phyloP scores from a whole-genome alignment of 1,139 yeast species.

The Ogataea hybrid region DNA sequence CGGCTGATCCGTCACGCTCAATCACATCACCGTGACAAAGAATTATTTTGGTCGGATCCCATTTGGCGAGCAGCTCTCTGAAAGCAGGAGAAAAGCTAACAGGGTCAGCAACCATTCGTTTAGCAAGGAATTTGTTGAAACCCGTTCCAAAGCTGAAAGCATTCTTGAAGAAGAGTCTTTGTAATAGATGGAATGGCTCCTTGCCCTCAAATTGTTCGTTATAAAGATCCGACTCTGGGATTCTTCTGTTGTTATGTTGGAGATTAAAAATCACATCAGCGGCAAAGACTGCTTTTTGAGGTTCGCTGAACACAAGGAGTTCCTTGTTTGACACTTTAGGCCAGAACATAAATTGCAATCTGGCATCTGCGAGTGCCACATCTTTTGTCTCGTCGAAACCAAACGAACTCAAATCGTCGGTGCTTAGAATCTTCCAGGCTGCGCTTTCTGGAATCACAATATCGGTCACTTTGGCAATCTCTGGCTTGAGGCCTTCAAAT shows the following conservation, averaged over 20 bases:
- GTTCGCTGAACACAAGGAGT: conserved; percentile 47
- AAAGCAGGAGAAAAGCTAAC: conserved; percentile 32
- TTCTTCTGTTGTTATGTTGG: conserved; percentile 29
- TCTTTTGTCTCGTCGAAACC: conserved; percentile 19
- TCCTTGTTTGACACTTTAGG: conserved; percentile 57
- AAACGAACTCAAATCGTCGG: conserved; percentile 17
- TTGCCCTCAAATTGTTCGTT: conserved; percentile 46
- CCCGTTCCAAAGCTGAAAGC: conserved; percentile 26
- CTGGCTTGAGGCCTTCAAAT: conserved; percentile 39
- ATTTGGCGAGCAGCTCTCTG: conserved; percentile 34
- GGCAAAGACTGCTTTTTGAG: conserved; percentile 46
- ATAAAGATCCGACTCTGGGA: conserved; percentile 33
- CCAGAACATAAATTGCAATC: conserved; percentile 53
- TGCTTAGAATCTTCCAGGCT: conserved; percentile 33
- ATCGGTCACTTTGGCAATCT: conserved; percentile 37
- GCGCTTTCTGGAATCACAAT: conserved; percentile 32
- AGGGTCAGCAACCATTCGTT: conserved; percentile 15
- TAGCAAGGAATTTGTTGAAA: conserved; percentile 9
- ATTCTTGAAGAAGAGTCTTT: conserved; percentile 35
- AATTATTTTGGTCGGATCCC: conserved; percentile 51
- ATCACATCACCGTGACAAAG: conserved; percentile 60
- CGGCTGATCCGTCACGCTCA: conserved; percentile 37
- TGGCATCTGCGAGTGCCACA: conserved; percentile 29
- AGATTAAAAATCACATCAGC: conserved; percentile 60
- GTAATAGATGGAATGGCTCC: conserved; percentile 41